Evolutionary conservation across 805 yeast genomes (phyloP).

Genomic region (Kuraishia hungarica): DNA sequence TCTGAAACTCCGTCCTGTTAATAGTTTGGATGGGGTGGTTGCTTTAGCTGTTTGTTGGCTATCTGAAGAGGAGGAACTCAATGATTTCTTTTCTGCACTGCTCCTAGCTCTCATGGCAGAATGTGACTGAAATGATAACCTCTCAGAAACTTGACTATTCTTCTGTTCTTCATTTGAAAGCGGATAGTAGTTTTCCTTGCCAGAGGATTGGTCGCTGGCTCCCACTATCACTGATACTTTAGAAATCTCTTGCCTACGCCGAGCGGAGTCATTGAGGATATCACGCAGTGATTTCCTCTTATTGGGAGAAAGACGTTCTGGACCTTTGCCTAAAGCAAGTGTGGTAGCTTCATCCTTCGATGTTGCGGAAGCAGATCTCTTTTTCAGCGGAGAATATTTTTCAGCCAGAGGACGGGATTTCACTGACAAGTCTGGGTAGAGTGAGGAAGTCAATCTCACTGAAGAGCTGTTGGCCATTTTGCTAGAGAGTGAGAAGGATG

Average conservation of each 20-base stretch:
- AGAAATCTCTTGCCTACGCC: not conserved
- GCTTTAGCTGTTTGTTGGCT: not conserved
- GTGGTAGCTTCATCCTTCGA: not conserved
- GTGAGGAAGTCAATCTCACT: not conserved
- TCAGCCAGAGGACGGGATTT: not conserved
- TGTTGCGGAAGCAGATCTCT: not conserved
- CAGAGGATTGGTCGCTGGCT: not conserved
- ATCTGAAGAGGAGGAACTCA: not conserved
- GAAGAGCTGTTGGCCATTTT: not conserved
- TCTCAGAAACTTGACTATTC: not conserved
- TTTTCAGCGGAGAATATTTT: not conserved
- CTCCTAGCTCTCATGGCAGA: not conserved
- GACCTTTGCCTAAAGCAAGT: not conserved
- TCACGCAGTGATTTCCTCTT: not conserved
- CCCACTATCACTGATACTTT: not conserved
- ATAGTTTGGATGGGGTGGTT: not conserved
- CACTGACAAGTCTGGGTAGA: not conserved
- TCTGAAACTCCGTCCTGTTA: not conserved
- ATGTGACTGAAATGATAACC: not conserved
- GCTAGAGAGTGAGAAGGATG: not conserved
- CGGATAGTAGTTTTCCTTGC: not conserved
- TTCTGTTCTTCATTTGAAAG: not conserved
- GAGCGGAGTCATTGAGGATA: not conserved
- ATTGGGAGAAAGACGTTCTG: not conserved
- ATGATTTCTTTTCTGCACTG: not conserved